A percentile compares a stretch with the other conserved stretches of the same genome.
Evolutionary conservation across 2,329 filamentous ascomycete species (phyloP).

Genomic region (Aspergillus sp.): DNA sequence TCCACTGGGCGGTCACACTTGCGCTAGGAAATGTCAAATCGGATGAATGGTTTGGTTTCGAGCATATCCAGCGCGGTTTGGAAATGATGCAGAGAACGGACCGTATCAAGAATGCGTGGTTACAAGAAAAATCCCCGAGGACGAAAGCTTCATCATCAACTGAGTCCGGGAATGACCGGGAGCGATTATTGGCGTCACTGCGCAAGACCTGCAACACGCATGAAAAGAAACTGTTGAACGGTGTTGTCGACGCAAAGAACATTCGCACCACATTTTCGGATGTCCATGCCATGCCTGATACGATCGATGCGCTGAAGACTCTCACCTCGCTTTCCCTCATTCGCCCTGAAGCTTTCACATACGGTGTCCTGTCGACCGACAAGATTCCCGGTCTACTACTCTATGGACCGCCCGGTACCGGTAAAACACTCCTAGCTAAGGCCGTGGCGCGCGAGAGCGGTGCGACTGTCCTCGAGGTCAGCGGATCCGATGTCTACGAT

Average conservation of each 20-base stretch:
- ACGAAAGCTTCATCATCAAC: conserved; percentile 10
- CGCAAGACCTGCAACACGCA: conserved; percentile 60
- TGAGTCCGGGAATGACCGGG: conserved; percentile 26
- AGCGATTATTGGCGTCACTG: conserved; percentile 41
- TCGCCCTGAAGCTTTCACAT: conserved; percentile 89
- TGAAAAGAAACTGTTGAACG: conserved; percentile 72
- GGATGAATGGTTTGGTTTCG: conserved; percentile 33
- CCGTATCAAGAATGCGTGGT: conserved; percentile 30
- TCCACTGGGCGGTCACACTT: conserved; percentile 52
- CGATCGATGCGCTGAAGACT: conserved; percentile 77
- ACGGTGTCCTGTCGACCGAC: conserved; percentile 84
- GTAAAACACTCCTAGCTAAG: conserved; percentile 55
- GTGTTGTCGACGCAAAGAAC: conserved; percentile 71
- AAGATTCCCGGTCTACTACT: conserved; percentile 82
- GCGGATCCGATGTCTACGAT: conserved; percentile 84
- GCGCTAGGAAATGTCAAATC: conserved; percentile 43
- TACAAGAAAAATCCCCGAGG: conserved; percentile 27
- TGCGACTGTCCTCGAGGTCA: conserved; percentile 72
- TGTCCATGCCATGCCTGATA: conserved; percentile 73
- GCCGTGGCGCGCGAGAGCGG: conserved; percentile 57
- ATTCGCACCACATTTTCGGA: conserved; percentile 82
- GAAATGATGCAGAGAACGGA: conserved; percentile 36
- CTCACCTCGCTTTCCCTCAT: conserved; percentile 80
- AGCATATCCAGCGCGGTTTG: conserved; percentile 30
- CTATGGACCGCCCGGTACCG: conserved; percentile 72